Conservation (phyloP, 305 asterid genomes). For the Rubia tinctorum region DNA sequence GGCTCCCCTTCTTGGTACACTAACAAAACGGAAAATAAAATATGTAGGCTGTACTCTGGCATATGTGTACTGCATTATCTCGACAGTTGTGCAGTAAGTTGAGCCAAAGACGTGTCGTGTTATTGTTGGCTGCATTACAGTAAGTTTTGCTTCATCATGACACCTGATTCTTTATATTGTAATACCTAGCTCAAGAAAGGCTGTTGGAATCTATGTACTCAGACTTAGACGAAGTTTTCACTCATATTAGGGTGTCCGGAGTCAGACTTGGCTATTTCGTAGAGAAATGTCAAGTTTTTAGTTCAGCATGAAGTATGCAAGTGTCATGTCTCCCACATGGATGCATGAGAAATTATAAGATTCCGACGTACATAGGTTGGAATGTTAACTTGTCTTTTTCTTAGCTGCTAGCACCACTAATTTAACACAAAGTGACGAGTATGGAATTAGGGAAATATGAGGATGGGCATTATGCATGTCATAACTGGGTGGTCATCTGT, state of each 20-base stretch:
- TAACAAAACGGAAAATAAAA: background rate
- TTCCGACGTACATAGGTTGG: background rate
- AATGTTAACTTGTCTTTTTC: no score
- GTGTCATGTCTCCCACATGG: background rate
- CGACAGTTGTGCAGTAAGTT: background rate
- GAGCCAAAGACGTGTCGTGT: background rate
- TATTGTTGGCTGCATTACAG: background rate
- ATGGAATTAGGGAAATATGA: background rate
- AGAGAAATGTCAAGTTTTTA: background rate
- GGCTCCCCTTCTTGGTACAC: no score
- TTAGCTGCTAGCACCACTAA: background rate
- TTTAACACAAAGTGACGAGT: background rate
- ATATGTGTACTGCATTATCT: background rate
- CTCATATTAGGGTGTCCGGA: background rate
- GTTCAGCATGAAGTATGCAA: background rate
- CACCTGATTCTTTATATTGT: background rate
- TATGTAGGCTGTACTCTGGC: background rate
- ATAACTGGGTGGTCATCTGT: background rate
- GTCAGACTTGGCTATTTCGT: background rate
- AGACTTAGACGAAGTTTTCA: background rate
- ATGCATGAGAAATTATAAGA: background rate
- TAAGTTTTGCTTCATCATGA: background rate
- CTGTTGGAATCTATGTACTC: background rate
- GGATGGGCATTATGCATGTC: background rate
- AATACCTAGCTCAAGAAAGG: background rate